Evolutionary conservation across 1,284 basidiomycete species (phyloP).

Genomic region (Cryptococcus hybrid): DNA sequence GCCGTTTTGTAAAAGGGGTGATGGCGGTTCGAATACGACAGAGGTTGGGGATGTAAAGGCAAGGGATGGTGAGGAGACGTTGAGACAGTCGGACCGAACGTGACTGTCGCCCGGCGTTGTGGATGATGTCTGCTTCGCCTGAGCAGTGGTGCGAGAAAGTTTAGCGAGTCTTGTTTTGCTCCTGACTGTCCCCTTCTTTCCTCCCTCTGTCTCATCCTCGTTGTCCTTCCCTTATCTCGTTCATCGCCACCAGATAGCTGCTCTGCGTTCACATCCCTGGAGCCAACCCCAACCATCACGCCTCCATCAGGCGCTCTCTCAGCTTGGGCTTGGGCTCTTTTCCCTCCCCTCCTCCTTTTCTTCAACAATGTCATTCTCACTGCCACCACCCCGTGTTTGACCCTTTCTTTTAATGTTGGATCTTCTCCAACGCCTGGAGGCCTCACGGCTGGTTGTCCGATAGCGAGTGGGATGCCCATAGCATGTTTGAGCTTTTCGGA

Average conservation of each 20-base stretch:
- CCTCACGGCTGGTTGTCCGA: slow-evolving; percentile 4
- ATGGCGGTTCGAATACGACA: no score
- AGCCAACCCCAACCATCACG: background rate
- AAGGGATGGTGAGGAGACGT: no score
- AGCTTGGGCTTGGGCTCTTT: background rate
- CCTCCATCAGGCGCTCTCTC: background rate
- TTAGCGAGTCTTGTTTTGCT: no score
- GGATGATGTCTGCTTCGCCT: background rate
- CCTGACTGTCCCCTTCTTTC: background rate
- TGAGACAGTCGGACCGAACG: background rate
- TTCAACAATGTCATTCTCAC: slow-evolving; percentile 1
- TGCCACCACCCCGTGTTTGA: background rate
- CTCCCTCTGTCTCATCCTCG: background rate
- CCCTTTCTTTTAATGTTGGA: background rate
- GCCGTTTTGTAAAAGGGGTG: no score
- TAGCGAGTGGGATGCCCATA: slow-evolving; percentile 53
- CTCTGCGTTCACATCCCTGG: background rate
- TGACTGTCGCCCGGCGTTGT: background rate
- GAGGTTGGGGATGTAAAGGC: no score
- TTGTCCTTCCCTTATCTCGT: background rate
- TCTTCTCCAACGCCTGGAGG: background rate
- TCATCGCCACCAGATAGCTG: background rate
- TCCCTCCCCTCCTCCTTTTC: background rate
- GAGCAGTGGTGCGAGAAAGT: no score
- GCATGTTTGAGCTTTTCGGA: slow-evolving; percentile 67